Conservation (phyloP, 2,329 filamentous ascomycete species). For the Microcyclospora pomicola region DNA sequence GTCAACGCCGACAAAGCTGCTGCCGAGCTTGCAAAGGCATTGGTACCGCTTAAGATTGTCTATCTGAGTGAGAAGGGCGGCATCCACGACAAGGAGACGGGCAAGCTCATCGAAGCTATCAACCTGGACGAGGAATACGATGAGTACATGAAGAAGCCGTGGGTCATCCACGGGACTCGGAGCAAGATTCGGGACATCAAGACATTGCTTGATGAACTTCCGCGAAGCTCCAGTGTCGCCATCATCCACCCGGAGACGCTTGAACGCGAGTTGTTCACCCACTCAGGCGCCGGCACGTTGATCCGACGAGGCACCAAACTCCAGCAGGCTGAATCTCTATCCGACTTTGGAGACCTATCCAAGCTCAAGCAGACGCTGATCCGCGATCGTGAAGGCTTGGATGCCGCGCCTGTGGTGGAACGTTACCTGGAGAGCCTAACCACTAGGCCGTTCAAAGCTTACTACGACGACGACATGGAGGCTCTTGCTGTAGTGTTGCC, state of each 20-base stretch:
- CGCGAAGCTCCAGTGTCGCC: constrained; percentile 83
- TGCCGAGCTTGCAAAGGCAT: constrained; percentile 72
- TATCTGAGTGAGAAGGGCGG: constrained; percentile 98
- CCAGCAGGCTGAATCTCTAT: constrained; percentile 54
- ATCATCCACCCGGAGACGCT: constrained; percentile 95
- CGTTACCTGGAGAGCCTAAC: constrained; percentile 70
- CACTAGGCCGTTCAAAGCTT: constrained; percentile 72
- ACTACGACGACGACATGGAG: constrained; percentile 89
- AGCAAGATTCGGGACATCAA: constrained; percentile 98
- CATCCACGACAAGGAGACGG: constrained; percentile 83
- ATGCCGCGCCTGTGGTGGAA: constrained; percentile 72
- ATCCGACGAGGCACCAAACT: constrained; percentile 89
- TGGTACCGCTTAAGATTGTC: constrained; percentile 93
- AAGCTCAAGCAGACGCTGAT: constrained; percentile 72
- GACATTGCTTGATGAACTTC: constrained; percentile 76
- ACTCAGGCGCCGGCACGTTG: constrained; percentile 84
- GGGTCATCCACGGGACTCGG: constrained; percentile 88
- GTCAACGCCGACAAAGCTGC: constrained; percentile 97
- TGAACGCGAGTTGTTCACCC: constrained; percentile 93
- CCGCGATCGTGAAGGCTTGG: constrained; percentile 65
- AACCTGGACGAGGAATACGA: constrained; percentile 96
- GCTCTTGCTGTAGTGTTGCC: constrained; percentile 81
- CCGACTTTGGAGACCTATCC: constrained; percentile 60
- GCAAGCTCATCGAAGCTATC: constrained; percentile 90
- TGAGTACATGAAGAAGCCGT: constrained; percentile 79